Base-by-base conservation (phyloP, 139 green algal species). In the Closterium sp. region DNA sequence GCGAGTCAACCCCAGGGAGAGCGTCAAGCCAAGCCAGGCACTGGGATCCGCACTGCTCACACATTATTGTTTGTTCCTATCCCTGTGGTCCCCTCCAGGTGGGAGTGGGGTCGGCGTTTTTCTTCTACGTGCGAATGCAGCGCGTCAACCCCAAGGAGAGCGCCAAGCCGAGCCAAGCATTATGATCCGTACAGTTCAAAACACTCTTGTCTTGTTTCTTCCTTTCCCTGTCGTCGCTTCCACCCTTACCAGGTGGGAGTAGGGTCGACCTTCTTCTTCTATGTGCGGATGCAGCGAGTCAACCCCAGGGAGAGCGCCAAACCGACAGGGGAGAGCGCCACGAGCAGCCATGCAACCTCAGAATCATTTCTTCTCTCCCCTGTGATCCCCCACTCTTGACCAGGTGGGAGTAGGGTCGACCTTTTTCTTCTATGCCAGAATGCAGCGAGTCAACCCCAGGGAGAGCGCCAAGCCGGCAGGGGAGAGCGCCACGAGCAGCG, bases 371-470 rank as follows among this genome's bases (percentile, higher is more conserved):
- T 73, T 73, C 11, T 22, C 11, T 73, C 13, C 11, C 38, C 4
- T 45, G 3, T 9, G 10, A 73, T 24, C 17, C 17, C 50, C 11
- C 10, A 2, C 50, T 22, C 9, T 24, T 70, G 45, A 45, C 38
- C 50, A 73, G 50, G 50, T 73, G 50, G 50, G 50, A 27, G 21
- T 31, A 28, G 90, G 90, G n/a, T 93, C 90, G 13, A 93, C 90
- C 29, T 93, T 93, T 28, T 93, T 90, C 30, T 93, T 93, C 85
- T 89, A 90, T 45, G 84, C 90, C 10, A 24, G 62, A 22, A 79
- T 79, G 62, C 62, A 79, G 17, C 17, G 62, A 79, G 62, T 79
- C 11, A 79, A 79, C 62, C 62, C 62, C 62, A 79, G 27, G 62
- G 62, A 79, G 17, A 27, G 5, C 62, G 9, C 62, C 62, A 79